These are phyloP conservation scores for Neurospora sp. DNA, from an alignment of 495 filamentous ascomycete genomes.

Conservation along the genomic window DNA sequence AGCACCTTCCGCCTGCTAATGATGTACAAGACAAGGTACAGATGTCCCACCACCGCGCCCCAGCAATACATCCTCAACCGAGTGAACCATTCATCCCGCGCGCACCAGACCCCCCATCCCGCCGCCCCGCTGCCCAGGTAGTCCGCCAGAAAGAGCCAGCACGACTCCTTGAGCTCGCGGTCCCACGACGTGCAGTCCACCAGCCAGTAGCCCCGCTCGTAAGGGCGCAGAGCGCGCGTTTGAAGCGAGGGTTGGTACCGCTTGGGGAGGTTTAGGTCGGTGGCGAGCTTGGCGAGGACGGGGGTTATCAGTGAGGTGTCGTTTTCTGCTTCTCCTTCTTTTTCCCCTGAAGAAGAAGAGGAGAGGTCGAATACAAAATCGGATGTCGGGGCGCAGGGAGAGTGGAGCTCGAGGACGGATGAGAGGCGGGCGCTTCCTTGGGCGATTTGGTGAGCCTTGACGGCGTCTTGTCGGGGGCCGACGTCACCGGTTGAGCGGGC, in stretches of 20 bases:
- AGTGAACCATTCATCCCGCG: constrained; percentile 24
- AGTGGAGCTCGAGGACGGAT: constrained; percentile 21
- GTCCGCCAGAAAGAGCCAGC: constrained; percentile 52
- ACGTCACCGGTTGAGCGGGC: constrained; percentile 29
- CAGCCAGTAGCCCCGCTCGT: constrained; percentile 63
- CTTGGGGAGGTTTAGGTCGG: constrained; percentile 36
- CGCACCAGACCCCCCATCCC: constrained; percentile 56
- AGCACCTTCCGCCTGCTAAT: constrained; percentile 48
- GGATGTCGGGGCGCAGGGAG: constrained; percentile 23
- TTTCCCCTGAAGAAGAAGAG: constrained; percentile 2
- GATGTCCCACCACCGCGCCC: constrained; percentile 50
- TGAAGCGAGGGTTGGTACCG: constrained; percentile 44
- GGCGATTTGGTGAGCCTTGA: background rate
- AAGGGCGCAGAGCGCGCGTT: constrained; percentile 37
- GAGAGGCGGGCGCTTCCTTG: background rate
- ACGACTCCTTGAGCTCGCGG: constrained; percentile 26
- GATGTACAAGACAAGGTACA: constrained; percentile 56
- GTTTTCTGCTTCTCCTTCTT: background rate
- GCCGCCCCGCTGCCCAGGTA: constrained; percentile 48
- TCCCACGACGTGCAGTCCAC: constrained; percentile 41
- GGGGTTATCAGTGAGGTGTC: constrained; percentile 35
- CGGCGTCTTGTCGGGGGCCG: constrained; percentile 13
- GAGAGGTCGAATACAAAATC: constrained; percentile 7
- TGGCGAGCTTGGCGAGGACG: constrained; percentile 40
- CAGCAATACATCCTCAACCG: constrained; percentile 52